Base-by-base conservation (phyloP, 768 basidiomycete species). In the Mrakia blollopis region DNA sequence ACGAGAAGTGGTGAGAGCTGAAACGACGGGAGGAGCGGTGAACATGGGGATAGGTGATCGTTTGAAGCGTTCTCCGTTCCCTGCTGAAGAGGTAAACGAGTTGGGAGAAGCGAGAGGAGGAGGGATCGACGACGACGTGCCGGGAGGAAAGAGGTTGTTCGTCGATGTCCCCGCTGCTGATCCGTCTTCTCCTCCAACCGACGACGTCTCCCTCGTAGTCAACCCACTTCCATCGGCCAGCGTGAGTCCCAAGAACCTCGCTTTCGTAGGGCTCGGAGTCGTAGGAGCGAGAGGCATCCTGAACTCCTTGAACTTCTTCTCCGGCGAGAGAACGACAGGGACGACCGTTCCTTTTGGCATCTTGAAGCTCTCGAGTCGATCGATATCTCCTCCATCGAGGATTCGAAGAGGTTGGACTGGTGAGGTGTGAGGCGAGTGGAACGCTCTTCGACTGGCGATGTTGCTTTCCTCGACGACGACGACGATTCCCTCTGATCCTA, bases 221-320 rank as follows among this genome's bases (percentile, higher is more conserved):
- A 30, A 30, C 7, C 18, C 65, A 25, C 25, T 23, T 39, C 65
- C 65, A 13, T 68, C 65, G 0, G 39, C 65, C 3, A 68, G 37
- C 0, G 65, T 68, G 18, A 68, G 65, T 23, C 65, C 65, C 39
- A 68, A 39, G 37, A 41, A 68, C 35, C 35, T 35, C 35, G 65
- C 18, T 39, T 68, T 68, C 39, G 28, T 47, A 3, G 69, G 69
- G 47, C 47, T 30, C 23, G 44, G 23, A 7, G 32, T 3, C 47
- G 69, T 18, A 3, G 41, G 50, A 10, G 41, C 69, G 28, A 54
- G 21, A 21, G 69, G 69, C 69, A 71, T 71, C 69, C n/a, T 71
- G 69, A 71, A 71, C 28, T 47, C n/a, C 28, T 54, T 47, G 69
- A 73, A 32, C 72, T 73, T 73, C 9, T 44, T 18, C 28, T 74